phyloP scores from a whole-genome alignment of 371 early-diverging fungal genomes.

The Zychaea mexicana region DNA sequence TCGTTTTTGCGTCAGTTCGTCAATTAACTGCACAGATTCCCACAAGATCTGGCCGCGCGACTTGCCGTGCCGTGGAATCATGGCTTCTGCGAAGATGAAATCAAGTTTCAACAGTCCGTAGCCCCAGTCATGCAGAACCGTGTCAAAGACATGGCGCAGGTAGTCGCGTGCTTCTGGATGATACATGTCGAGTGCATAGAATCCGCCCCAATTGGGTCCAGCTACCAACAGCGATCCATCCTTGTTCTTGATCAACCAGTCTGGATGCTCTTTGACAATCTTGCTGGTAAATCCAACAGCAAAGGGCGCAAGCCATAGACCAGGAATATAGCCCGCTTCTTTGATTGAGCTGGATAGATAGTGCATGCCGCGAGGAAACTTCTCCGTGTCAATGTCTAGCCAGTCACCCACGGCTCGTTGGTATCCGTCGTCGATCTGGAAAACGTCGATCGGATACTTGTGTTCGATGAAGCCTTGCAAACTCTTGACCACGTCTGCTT shows the following conservation, averaged over 20 bases:
- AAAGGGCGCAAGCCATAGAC: slow-evolving; percentile 52
- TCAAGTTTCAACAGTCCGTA: slow-evolving; percentile 50
- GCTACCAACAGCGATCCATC: slow-evolving; percentile 16
- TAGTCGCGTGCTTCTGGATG: slow-evolving; percentile 38
- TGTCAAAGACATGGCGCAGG: slow-evolving; percentile 41
- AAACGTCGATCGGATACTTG: slow-evolving; percentile 40
- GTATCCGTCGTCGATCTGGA: slow-evolving; percentile 56
- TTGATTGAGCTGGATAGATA: slow-evolving; percentile 32
- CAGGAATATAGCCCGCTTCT: slow-evolving; percentile 36
- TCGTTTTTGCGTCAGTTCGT: slow-evolving; percentile 33
- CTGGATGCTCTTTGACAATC: slow-evolving; percentile 39
- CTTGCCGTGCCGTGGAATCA: slow-evolving; percentile 41
- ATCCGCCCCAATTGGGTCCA: slow-evolving; percentile 33
- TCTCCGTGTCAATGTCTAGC: slow-evolving; percentile 29
- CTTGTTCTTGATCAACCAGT: slow-evolving; percentile 39
- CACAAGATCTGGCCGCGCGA: slow-evolving; percentile 51
- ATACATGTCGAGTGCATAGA: slow-evolving; percentile 45
- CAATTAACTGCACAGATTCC: slow-evolving; percentile 45
- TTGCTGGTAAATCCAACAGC: slow-evolving; percentile 41
- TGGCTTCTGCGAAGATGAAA: slow-evolving; percentile 52
- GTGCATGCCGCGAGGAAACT: slow-evolving; percentile 50
- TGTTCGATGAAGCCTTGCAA: slow-evolving; percentile 26
- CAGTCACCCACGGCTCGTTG: slow-evolving; percentile 46
- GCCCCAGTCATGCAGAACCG: slow-evolving; percentile 42
- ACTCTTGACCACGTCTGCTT: slow-evolving; percentile 37